Percentiles rank a stretch among this genome's conserved stretches.
These are phyloP conservation scores for Starmerella floricola DNA, from an alignment of 805 yeast species.

Conservation along the genomic window DNA sequence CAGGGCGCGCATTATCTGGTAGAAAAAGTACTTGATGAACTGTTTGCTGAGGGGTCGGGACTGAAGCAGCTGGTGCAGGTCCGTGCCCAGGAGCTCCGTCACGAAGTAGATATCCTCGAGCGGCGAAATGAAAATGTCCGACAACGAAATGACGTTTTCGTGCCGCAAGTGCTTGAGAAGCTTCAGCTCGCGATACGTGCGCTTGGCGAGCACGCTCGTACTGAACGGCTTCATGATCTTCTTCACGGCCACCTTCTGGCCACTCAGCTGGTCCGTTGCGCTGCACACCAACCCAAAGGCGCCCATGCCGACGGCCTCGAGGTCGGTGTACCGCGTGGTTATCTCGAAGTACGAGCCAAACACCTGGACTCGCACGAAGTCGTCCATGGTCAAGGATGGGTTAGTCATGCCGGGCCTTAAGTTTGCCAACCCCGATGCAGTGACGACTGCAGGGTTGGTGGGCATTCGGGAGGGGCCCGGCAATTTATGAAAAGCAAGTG, in stretches of 20 bases:
- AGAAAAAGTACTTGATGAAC: constrained; percentile 90
- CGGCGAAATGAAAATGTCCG: constrained; percentile 88
- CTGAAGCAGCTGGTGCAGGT: constrained; percentile 77
- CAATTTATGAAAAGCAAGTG: no score
- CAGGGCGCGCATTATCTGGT: constrained; percentile 79
- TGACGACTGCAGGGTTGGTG: no score
- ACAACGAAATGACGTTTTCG: constrained; percentile 84
- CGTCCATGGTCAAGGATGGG: constrained; percentile 17
- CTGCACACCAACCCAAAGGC: constrained; percentile 97
- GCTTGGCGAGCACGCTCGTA: constrained; percentile 86
- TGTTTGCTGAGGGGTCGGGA: constrained; percentile 92
- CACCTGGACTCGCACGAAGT: constrained; percentile 24
- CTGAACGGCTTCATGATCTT: constrained; percentile 96
- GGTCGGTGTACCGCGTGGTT: constrained; percentile 50
- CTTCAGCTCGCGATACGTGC: constrained; percentile 93
- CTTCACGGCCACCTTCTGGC: constrained; percentile 90
- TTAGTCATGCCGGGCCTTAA: no score
- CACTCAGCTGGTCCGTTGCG: constrained; percentile 81
- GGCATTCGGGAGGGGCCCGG: no score
- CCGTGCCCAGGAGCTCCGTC: constrained; percentile 94
- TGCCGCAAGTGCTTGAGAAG: constrained; percentile 85
- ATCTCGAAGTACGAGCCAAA: constrained; percentile 25
- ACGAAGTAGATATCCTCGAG: constrained; percentile 91
- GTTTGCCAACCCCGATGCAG: no score
- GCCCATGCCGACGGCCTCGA: constrained; percentile 99